Percentiles rank a stretch among this genome's conserved stretches.
phyloP scores from a whole-genome alignment of 179 eudicot species.

The Amaranthus tricolor region DNA sequence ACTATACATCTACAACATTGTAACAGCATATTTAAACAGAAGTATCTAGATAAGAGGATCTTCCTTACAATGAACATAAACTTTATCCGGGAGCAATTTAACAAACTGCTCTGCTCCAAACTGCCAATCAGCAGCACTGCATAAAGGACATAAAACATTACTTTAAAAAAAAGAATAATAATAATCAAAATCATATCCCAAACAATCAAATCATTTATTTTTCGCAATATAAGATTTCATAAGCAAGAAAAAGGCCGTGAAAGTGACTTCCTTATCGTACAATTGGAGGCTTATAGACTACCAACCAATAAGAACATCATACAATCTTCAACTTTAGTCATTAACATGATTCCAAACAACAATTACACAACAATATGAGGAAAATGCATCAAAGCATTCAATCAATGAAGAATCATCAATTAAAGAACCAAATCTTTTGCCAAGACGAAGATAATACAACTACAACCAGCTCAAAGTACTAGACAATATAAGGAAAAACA shows the following conservation, averaged over 20 bases:
- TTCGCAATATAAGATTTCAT: not conserved
- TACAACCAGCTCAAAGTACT: conserved; percentile 17
- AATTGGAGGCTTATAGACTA: not conserved
- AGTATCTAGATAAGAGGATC: not conserved
- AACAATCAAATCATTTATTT: not conserved
- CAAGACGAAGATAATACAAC: not conserved
- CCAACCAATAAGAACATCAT: not conserved
- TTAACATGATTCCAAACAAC: not conserved
- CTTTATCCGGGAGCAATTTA: conserved; percentile 72
- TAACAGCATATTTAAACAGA: not conserved
- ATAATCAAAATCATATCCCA: not conserved
- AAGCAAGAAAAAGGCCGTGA: not conserved
- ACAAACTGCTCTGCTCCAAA: conserved; percentile 92
- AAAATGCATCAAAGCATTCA: not conserved
- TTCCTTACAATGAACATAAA: conserved; percentile 90
- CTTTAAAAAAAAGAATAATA: not conserved
- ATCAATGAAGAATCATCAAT: not conserved
- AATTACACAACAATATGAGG: not conserved
- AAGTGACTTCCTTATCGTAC: not conserved
- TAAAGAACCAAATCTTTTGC: not conserved
- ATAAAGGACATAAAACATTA: conserved; percentile 20
- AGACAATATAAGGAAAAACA: too few species aligned
- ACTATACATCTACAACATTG: not conserved
- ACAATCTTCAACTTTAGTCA: not conserved
- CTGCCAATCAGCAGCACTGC: conserved; percentile 90